Evolutionary conservation across 2,329 filamentous ascomycete species (phyloP), one percentile per base, ranked within the genome.

Genomic region (Fusarium sp.): DNA sequence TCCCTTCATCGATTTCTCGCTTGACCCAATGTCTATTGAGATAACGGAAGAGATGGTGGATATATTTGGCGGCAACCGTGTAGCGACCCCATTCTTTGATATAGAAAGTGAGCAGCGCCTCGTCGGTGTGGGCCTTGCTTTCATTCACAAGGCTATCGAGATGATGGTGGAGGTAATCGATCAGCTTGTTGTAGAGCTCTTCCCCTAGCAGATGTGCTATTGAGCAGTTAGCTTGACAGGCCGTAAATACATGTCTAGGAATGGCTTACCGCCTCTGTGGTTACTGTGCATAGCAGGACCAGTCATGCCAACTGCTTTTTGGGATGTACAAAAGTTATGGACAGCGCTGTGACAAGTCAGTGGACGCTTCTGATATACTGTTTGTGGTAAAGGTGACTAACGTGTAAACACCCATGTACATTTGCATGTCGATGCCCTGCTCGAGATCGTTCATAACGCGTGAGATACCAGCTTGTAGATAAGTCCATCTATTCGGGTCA

Each of bases 1-100:
- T 98, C 39, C 96, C 96, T 83, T 99, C 96, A 73, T 99, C 96
- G 85, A 99, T 98, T 84, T 99, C 96, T 36, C 96, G 90, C 88
- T 98, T 99, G 5, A 99, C 96, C 96, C 97, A 99, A 84, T 99
- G 96, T 36, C 96, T 91, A 81, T 99, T 99, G 33, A 99, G 90
- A 81, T 99, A 99, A 61, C 93, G 88, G 87, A 99, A 99, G 13
- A 99, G 86, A 81, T 99, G 96, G 83, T 99, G 97, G 82, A 98
- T 96, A 84, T 97, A 99, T 83, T 97, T 97, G 68, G 95, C 96
- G 3, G 96, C 96, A 20, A 93, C 94, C 5, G 96, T 99, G 84
- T 98, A 99, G 70, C 96, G 90, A 75, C 93, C 91, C 96, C 96
- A 99, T 87, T 99, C 95, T 80, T 93, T 91, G 82, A 98, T 99